A percentile compares a stretch with the other conserved stretches of the same genome.
These are phyloP conservation scores for Vitis labrusca DNA, from an alignment of 164 flowering plant genomes.

Conservation along the genomic window DNA sequence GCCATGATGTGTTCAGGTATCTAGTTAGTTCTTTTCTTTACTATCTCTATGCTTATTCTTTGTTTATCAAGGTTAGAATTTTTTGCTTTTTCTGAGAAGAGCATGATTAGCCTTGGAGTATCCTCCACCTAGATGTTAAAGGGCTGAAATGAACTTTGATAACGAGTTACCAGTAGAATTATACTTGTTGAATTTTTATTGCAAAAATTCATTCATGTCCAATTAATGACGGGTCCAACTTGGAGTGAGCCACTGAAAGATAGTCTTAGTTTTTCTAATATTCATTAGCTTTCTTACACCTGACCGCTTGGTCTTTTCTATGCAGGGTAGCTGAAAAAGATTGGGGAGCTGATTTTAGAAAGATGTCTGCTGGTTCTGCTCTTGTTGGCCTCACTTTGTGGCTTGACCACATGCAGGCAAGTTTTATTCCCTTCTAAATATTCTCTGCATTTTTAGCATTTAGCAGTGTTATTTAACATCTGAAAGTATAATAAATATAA, in stretches of 20 bases:
- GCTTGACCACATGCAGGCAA: slow-evolving; percentile 97
- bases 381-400: slow-evolving; percentile 92
- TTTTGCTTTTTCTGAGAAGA: too few species aligned
- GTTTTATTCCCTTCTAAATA: slow-evolving; percentile 8
- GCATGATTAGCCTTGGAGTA: too few species aligned
- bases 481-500: too few species aligned
- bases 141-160: too few species aligned
- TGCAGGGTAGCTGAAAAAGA: slow-evolving; percentile 92
- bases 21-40: background rate
- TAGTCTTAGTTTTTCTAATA: too few species aligned
- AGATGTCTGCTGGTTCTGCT: slow-evolving; percentile 95
- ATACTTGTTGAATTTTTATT: too few species aligned
- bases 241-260: too few species aligned
- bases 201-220: too few species aligned
- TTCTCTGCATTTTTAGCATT: background rate
- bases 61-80: background rate
- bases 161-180: too few species aligned
- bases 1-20: slow-evolving; percentile 75
- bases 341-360: slow-evolving; percentile 99
- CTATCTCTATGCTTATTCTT: background rate
- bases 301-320: slow-evolving; percentile 2
- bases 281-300: too few species aligned
- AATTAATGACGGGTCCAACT: too few species aligned
- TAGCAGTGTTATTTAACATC: too few species aligned
- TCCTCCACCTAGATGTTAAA: background rate